Base-by-base conservation (phyloP, 106 monocot genomes). In the Allium sativum region DNA sequence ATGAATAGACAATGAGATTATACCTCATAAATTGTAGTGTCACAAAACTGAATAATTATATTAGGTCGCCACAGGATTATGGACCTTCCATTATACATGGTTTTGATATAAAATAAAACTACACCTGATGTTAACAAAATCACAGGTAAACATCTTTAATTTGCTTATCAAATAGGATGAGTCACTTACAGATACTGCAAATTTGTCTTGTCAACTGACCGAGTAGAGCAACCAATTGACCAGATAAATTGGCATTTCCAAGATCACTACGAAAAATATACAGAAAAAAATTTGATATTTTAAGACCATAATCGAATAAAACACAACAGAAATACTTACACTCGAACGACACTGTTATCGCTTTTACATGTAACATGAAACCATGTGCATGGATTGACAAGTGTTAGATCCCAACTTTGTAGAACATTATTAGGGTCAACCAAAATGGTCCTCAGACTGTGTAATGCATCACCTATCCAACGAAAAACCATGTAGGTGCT, bases 301-400 rank as follows among this genome's bases (percentile, higher is more conserved):
- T n/a, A n/a, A n/a, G n/a, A n/a, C n/a, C n/a, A n/a, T n/a, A n/a
- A n/a, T n/a, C n/a, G n/a, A n/a, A n/a, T n/a, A n/a, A n/a, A n/a
- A n/a, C n/a, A n/a, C n/a, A n/a, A n/a, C n/a, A n/a, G n/a, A n/a
- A n/a, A n/a, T n/a, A 4, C 46, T 79, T 84, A 89, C 89, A 89
- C 81, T 82, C 89, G 75, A 71, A 85, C 76, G 42, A 89, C 89
- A 69, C 68, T 76, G 57, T 84, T 84, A 55, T 81, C 81, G 77
- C 22, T 68, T 61, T 84, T 79, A 58, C 88, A 88, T 58, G 88
- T 81, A 65, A 88, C 80, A 78, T 88, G 88, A 59, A 81, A 84
- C 88, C 89, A 89, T 71, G 84, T 89, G 64, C 89, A 84, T 10
- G 89, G 84, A 76, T 84, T 89, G 52, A 84, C 89, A 20, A 89